phyloP scores from a whole-genome alignment of 257 asterid genomes.

The Knoxia roxburghii region DNA sequence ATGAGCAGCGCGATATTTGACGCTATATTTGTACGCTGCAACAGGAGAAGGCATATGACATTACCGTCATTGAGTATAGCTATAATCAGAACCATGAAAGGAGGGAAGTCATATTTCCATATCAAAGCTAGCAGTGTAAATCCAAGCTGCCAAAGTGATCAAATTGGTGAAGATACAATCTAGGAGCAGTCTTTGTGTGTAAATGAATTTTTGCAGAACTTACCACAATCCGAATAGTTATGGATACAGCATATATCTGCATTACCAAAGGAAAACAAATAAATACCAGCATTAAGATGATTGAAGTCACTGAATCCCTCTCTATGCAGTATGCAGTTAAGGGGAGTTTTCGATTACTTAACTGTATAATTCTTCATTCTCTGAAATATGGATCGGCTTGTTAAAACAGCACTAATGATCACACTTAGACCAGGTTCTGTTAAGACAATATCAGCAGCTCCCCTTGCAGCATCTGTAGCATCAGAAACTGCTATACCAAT shows the following conservation, averaged over 20 bases:
- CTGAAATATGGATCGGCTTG: constrained; percentile 29
- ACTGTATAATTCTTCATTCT: constrained; percentile 33
- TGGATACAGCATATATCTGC: constrained; percentile 30
- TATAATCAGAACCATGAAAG: constrained; percentile 33
- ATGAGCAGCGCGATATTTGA: neutral
- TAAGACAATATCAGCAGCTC: constrained; percentile 31
- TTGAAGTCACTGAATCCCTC: too few species aligned
- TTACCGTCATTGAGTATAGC: constrained; percentile 32
- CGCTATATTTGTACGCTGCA: neutral
- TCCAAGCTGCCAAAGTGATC: constrained; percentile 19
- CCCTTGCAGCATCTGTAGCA: constrained; percentile 30
- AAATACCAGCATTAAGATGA: neutral
- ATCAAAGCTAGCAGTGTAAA: constrained; percentile 27
- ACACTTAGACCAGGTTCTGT: constrained; percentile 32
- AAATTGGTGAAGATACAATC: neutral
- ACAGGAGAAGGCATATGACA: neutral
- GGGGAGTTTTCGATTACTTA: constrained; percentile 1
- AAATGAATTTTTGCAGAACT: neutral
- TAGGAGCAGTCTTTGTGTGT: neutral
- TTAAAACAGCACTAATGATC: constrained; percentile 28
- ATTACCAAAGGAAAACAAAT: neutral
- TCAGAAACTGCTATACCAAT: constrained; percentile 31
- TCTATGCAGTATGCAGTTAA: too few species aligned
- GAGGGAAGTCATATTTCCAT: constrained; percentile 31
- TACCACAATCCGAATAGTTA: constrained; percentile 32